phyloP scores from a whole-genome alignment of 345 rosid genomes.

The Crucihimalaya himalaica region DNA sequence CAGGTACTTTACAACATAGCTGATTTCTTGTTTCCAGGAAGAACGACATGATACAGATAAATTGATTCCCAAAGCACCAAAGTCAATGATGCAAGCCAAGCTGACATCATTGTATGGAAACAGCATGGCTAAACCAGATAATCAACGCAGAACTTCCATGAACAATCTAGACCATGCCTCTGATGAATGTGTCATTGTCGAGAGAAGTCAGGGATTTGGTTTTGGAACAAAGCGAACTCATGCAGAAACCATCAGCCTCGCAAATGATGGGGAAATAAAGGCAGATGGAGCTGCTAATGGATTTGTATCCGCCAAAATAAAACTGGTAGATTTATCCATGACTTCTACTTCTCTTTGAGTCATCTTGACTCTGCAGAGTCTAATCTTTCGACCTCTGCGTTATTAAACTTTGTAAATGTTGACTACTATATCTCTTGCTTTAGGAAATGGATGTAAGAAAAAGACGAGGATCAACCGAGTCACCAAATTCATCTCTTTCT shows the following conservation, averaged over 20 bases:
- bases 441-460: slow-evolving; percentile 88
- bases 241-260: slow-evolving; percentile 53
- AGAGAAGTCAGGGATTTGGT: slow-evolving; percentile 49
- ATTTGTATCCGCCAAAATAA: slow-evolving; percentile 86
- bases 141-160: slow-evolving; percentile 41
- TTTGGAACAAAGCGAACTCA: slow-evolving; percentile 65
- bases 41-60: slow-evolving; percentile 46
- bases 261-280: slow-evolving; percentile 51
- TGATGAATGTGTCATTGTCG: slow-evolving; percentile 55
- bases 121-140: slow-evolving; percentile 47
- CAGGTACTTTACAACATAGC: neutral
- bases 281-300: slow-evolving; percentile 57
- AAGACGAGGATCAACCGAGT: slow-evolving; percentile 63
- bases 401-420: slow-evolving; percentile 27
- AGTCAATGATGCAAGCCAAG: slow-evolving; percentile 56
- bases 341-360: slow-evolving; percentile 3
- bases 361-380: neutral
- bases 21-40: slow-evolving; percentile 50
- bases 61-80: slow-evolving; percentile 48
- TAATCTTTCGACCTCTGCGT: slow-evolving; percentile 18
- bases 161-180: slow-evolving; percentile 47
- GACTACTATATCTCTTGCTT: slow-evolving; percentile 24
- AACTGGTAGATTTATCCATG: slow-evolving; percentile 57
- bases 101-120: slow-evolving; percentile 77
- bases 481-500: slow-evolving; percentile 60